Evolutionary conservation across 495 filamentous ascomycete genomes (phyloP), one percentile per base, ranked within the genome.

Genomic region (Aspergillus cristatus): DNA sequence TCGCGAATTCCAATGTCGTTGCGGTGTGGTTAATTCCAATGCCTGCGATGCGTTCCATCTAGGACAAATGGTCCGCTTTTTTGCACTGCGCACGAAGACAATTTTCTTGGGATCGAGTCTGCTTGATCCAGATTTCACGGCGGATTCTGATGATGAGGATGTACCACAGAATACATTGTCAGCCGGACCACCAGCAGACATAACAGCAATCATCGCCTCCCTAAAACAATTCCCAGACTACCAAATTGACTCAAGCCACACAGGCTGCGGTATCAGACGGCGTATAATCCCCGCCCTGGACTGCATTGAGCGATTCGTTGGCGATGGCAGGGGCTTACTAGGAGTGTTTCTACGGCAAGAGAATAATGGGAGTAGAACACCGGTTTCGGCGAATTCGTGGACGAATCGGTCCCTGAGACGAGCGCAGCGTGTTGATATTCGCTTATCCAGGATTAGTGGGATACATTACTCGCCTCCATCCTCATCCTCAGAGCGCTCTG

Each of bases 31-130:
- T 40, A 79, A 79, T 25, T 82, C 76, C 28, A 62, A 70, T 12
- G 74, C 81, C 42, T 94, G 87, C 55, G 87, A 94, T 57, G 76
- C 80, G 4, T 94, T 85, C 55, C 85, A 94, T 48, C 70, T 93
- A 0, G 87, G 87, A 12, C 84, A 93, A 59, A 86, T 87, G 69
- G 60, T 84, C 42, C 81, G 83, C 28, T 94, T 93, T 55, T 79
- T 94, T 17, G 51, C 69, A 3, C 65, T 66, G 32, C 57, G 63
- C 16, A 53, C 63, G 15, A 71, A 58, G 28, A 66, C 63, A 0
- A 58, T 66, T n/a, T 69, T 69, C 37, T 35, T 78, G 53, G 56
- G 65, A 46, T 56, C 70, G 65, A 46, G 57, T 60, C 14, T 72
- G 47, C 55, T 70, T 62, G 40, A 70, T 58, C 42, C 58, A 3